A percentile compares a stretch with the other conserved stretches of the same genome.
phyloP scores from a whole-genome alignment of 352 stramenopile species.

The Phytophthora capsici region DNA sequence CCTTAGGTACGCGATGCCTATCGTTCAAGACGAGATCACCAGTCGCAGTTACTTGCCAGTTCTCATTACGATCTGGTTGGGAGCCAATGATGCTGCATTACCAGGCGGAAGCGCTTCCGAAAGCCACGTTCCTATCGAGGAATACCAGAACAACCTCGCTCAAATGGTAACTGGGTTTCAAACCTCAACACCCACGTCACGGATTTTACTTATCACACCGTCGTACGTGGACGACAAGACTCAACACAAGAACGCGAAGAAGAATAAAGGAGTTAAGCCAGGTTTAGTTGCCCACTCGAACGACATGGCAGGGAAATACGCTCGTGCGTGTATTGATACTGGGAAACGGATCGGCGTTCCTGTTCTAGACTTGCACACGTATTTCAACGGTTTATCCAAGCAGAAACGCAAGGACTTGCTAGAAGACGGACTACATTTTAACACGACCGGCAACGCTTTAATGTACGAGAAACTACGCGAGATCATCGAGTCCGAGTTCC shows the following conservation, averaged over 20 bases:
- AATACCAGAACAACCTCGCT: conserved; percentile 50
- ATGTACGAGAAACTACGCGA: conserved; percentile 27
- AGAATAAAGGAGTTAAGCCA: conserved; percentile 17
- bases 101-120: conserved; percentile 22
- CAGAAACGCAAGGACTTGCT: conserved; percentile 35
- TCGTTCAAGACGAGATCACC: conserved; percentile 40
- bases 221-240: conserved; percentile 41
- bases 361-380: conserved; percentile 50
- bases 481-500: conserved; percentile 25
- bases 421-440: conserved; percentile 60
- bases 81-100: conserved; percentile 65
- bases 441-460: conserved; percentile 43
- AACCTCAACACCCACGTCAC: conserved; percentile 17
- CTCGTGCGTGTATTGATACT: conserved; percentile 44
- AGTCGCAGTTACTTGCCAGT: conserved; percentile 22
- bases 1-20: conserved; percentile 34
- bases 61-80: conserved; percentile 60
- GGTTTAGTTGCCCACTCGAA: conserved; percentile 48
- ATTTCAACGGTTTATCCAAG: conserved; percentile 45
- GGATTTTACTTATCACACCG: conserved; percentile 37
- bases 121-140: conserved; percentile 51
- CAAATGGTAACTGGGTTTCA: conserved; percentile 32
- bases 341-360: conserved; percentile 29
- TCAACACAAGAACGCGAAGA: conserved; percentile 21
- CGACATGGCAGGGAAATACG: conserved; percentile 46